Evolutionary conservation across 345 rosid species (phyloP).

Genomic region (Acer saccharum): DNA sequence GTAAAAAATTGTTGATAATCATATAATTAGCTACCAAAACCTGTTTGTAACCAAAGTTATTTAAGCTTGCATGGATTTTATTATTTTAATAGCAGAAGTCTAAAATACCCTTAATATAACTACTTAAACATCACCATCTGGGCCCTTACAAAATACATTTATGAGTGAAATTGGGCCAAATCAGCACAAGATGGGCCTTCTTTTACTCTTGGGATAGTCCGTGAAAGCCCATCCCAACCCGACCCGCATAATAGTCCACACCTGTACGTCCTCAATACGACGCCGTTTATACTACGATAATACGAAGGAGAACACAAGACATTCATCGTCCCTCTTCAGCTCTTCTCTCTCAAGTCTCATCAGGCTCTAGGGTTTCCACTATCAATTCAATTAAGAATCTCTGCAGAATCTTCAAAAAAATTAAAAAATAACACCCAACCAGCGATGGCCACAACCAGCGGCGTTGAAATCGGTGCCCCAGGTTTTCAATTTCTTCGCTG

Average conservation of each 20-base stretch:
- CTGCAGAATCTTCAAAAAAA: background rate
- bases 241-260: background rate
- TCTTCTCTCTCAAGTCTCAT: background rate
- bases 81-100: too few relatives aligned
- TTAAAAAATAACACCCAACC: too few relatives aligned
- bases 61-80: too few relatives aligned
- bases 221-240: background rate
- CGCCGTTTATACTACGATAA: background rate
- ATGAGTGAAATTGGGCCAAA: too few relatives aligned
- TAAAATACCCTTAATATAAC: too few relatives aligned
- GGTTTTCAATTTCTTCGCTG: slow-evolving; percentile 1
- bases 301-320: background rate
- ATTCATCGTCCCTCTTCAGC: background rate
- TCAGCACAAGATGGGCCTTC: too few relatives aligned
- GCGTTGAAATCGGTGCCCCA: background rate
- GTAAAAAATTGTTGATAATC: too few relatives aligned
- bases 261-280: background rate
- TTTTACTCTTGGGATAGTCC: background rate
- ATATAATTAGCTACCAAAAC: too few relatives aligned
- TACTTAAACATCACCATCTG: too few relatives aligned
- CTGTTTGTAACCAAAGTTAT: too few relatives aligned
- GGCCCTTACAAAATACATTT: too few relatives aligned
- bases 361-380: background rate
- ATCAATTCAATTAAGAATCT: background rate
- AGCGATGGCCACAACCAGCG: slow-evolving; percentile 20